Percentiles rank a stretch among this genome's conserved stretches.
These are phyloP conservation scores for Candolleomyces eurysporus DNA, from an alignment of 768 basidiomycete genomes.

Conservation along the genomic window DNA sequence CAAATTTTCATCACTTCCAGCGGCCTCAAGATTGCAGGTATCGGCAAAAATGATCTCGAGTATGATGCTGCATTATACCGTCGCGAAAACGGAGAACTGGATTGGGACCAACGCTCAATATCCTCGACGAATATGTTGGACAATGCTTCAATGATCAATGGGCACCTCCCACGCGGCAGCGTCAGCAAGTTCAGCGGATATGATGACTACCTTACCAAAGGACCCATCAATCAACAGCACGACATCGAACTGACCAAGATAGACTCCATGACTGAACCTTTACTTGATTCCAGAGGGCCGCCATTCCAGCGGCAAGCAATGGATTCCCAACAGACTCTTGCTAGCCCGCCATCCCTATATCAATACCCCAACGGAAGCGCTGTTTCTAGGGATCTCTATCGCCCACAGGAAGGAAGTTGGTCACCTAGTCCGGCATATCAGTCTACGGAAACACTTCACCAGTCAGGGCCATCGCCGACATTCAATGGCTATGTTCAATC, in stretches of 20 bases:
- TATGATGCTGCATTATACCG: constrained; percentile 79
- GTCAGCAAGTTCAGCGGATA: constrained; percentile 39
- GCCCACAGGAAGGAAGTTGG: constrained; percentile 47
- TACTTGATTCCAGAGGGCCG: constrained; percentile 41
- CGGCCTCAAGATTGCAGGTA: constrained; percentile 79
- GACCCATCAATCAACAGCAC: constrained; percentile 30
- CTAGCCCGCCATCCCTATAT: constrained; percentile 43
- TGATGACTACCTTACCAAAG: constrained; percentile 55
- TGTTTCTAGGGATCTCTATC: constrained; percentile 58
- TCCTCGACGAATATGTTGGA: constrained; percentile 58
- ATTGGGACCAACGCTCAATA: constrained; percentile 85
- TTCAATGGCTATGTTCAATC: constrained; percentile 4
- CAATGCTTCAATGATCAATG: constrained; percentile 39
- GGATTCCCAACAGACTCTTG: constrained; percentile 37
- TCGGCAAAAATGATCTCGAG: constrained; percentile 78
- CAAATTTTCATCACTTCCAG: constrained; percentile 73
- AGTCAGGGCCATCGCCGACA: constrained; percentile 5
- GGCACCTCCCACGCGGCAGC: constrained; percentile 30
- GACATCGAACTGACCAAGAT: constrained; percentile 58
- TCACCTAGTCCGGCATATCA: constrained; percentile 33
- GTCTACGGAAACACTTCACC: constrained; percentile 19
- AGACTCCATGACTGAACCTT: constrained; percentile 59
- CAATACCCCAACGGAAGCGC: constrained; percentile 37
- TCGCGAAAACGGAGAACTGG: constrained; percentile 80
- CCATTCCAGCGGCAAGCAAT: constrained; percentile 35